Conservation (phyloP, 495 filamentous ascomycete species). For the Cetradonia linearis region DNA sequence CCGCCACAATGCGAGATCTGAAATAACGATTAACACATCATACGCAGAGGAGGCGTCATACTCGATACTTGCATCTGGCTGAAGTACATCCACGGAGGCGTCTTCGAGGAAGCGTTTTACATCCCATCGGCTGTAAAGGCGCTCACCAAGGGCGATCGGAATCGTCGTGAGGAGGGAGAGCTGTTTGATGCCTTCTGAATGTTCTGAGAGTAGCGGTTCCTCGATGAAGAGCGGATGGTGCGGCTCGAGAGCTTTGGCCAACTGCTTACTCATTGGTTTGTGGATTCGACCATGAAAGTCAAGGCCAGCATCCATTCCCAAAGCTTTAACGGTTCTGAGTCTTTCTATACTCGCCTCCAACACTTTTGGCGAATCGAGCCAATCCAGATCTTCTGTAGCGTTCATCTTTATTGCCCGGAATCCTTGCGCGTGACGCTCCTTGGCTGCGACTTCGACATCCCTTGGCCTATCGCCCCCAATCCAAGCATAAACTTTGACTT, state of each 20-base stretch:
- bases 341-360: conserved; percentile 58
- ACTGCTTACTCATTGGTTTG: conserved; percentile 73
- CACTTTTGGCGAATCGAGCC: conserved; percentile 61
- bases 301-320: conserved; percentile 61
- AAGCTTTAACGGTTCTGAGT: conserved; percentile 55
- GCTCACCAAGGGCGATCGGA: conserved; percentile 68
- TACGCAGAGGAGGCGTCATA: neutral
- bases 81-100: conserved; percentile 59
- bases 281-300: conserved; percentile 75
- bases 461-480: conserved; percentile 72
- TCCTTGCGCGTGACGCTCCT: conserved; percentile 56
- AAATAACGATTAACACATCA: conserved; percentile 1
- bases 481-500: conserved; percentile 74
- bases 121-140: conserved; percentile 67
- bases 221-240: conserved; percentile 70
- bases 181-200: conserved; percentile 58
- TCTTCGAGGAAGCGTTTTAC: conserved; percentile 63
- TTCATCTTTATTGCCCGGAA: conserved; percentile 76
- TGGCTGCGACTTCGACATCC: conserved; percentile 57
- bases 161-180: conserved; percentile 50
- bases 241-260: conserved; percentile 60
- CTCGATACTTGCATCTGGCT: conserved; percentile 44
- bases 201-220: conserved; percentile 64
- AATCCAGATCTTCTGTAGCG: conserved; percentile 66
- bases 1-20: conserved; percentile 62